These are phyloP conservation scores for Scenedesmus sp. DNA, from an alignment of 163 green algal species.

Conservation along the genomic window DNA sequence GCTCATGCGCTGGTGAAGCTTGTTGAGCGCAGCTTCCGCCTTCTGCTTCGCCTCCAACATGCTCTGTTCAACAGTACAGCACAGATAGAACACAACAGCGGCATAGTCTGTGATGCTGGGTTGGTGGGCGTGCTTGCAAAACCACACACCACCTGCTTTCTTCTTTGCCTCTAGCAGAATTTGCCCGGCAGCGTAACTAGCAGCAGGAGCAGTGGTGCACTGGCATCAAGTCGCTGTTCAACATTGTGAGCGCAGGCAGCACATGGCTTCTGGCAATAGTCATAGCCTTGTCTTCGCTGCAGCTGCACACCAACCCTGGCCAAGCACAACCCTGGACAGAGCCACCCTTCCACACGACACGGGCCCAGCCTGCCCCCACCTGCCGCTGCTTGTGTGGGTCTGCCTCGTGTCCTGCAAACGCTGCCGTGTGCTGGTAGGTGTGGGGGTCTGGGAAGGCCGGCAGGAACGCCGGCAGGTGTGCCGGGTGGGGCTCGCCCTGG, in stretches of 20 bases:
- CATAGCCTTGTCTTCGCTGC: no score
- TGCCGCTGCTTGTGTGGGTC: slow-evolving; percentile 70
- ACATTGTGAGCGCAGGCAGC: no score
- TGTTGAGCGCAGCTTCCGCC: slow-evolving; percentile 55
- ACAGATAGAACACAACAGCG: not conserved
- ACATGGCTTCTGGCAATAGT: no score
- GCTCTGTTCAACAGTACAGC: slow-evolving; percentile 43
- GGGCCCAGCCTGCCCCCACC: slow-evolving; percentile 39
- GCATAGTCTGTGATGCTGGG: not conserved
- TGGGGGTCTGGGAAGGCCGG: slow-evolving; percentile 90
- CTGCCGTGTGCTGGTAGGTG: slow-evolving; percentile 75
- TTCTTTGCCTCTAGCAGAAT: no score
- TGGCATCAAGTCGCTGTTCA: no score
- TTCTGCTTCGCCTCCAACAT: slow-evolving; percentile 61
- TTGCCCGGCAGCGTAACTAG: no score
- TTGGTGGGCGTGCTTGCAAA: no score
- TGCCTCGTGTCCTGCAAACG: slow-evolving; percentile 64
- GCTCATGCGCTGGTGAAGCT: slow-evolving; percentile 53
- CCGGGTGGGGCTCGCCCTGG: slow-evolving; percentile 73
- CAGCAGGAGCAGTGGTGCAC: no score
- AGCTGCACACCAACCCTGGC: slow-evolving; percentile 15
- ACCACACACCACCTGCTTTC: no score
- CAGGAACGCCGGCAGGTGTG: slow-evolving; percentile 83
- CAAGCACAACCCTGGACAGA: no score
- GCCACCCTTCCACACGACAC: not conserved